phyloP scores from a whole-genome alignment of 1,139 yeast species.

The Torulaspora pretoriensis region DNA sequence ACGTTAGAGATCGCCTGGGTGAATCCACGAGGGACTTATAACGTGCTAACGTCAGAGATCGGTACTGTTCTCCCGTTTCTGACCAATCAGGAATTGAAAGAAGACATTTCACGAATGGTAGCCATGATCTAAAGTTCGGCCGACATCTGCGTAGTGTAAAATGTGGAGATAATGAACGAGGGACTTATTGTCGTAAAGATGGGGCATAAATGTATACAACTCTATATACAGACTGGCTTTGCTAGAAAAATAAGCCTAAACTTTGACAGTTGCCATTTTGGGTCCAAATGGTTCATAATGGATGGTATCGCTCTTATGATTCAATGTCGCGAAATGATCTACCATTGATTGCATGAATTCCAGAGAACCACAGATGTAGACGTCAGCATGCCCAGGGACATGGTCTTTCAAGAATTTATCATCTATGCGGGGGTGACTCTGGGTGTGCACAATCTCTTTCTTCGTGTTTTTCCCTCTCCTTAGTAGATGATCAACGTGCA shows the following conservation, averaged over 20 bases:
- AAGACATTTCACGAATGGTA: too few species aligned
- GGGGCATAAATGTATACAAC: too few species aligned
- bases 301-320: conserved; percentile 24
- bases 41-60: too few species aligned
- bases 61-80: too few species aligned
- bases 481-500: conserved; percentile 24
- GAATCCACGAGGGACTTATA: too few species aligned
- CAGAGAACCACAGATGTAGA: conserved; percentile 34
- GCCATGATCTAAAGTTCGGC: too few species aligned
- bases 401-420: conserved; percentile 23
- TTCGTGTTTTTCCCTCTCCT: conserved; percentile 16
- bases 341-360: conserved; percentile 32
- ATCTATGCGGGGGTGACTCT: conserved; percentile 26
- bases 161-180: too few species aligned
- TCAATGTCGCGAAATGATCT: conserved; percentile 20
- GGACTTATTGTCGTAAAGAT: too few species aligned
- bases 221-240: too few species aligned
- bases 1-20: too few species aligned
- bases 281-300: conserved; percentile 37
- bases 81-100: too few species aligned
- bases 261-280: conserved; percentile 32
- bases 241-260: conserved; percentile 6
- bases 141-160: too few species aligned
- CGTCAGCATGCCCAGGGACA: conserved; percentile 30
- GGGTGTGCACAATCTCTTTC: conserved; percentile 24